phyloP scores from a whole-genome alignment of 768 basidiomycete species.

The Pisolithus orientalis region DNA sequence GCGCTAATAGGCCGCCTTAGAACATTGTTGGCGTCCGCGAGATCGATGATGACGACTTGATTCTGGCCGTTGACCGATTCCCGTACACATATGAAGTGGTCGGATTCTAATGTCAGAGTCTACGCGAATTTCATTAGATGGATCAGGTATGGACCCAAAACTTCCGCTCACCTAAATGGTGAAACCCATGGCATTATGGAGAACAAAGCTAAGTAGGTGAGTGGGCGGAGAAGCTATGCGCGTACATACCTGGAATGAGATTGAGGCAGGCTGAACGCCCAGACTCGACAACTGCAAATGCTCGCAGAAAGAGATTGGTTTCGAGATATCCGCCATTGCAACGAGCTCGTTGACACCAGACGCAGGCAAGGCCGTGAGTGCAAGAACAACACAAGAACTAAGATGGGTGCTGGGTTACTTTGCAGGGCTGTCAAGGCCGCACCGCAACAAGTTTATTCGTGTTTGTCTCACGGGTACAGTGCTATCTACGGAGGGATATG shows the following conservation, averaged over 20 bases:
- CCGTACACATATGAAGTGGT: conserved; percentile 96
- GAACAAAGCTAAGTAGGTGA: conserved; percentile 13
- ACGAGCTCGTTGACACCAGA: conserved; percentile 15
- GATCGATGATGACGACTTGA: conserved; percentile 98
- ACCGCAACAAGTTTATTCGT: conserved; percentile 23
- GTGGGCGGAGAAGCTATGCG: conserved; percentile 28
- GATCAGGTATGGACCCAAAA: not conserved
- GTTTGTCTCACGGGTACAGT: conserved; percentile 21
- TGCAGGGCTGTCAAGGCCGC: conserved; percentile 8
- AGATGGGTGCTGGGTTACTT: conserved; percentile 20
- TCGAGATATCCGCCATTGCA: conserved; percentile 31
- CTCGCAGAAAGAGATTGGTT: conserved; percentile 86
- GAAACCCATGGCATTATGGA: not conserved
- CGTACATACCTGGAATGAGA: conserved; percentile 86
- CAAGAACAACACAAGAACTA: not conserved
- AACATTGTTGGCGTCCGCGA: conserved; percentile 95
- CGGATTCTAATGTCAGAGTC: conserved; percentile 94
- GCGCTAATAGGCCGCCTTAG: conserved; percentile 92
- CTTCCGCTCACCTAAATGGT: conserved; percentile 15
- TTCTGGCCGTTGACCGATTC: conserved; percentile 94
- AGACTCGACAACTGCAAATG: conserved; percentile 92
- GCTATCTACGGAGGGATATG: not conserved
- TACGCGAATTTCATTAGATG: conserved; percentile 23
- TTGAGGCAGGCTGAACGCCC: conserved; percentile 93
- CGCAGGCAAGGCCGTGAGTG: conserved; percentile 10